Base-by-base conservation (phyloP, 768 basidiomycete species). In the Lactarius akahatsu region DNA sequence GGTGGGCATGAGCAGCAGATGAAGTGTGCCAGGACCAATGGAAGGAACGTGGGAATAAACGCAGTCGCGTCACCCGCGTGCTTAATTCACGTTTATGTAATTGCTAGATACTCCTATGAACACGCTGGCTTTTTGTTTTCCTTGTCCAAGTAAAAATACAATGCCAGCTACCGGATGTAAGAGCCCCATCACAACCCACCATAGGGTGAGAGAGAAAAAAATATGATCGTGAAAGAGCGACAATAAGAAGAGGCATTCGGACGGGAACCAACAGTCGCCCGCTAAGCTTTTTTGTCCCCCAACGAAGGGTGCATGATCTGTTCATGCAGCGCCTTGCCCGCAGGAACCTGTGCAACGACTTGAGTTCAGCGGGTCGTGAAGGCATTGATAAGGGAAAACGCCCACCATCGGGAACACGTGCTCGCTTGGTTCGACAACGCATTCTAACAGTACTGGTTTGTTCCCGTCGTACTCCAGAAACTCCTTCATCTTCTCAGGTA, bases 401-500 rank as follows among this genome's bases (percentile, higher is more conserved):
- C 50, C 26, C 65, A 92, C 92, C 92, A 94, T 94, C 8, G 93
- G 92, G 84, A 91, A 93, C 70, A 94, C 92, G 75, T 94, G 92
- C 77, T 94, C 94, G 69, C 85, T 86, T 73, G 80, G 83, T 78
- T 90, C 88, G 57, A 98, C 92, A 61, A 88, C 50, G 75, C 94
- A 96, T 78, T 99, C 97, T 82, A 99, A 80, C 69, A 99, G 77
- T 50, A 98, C 84, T 3, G 97, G 97, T 77, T 85, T 89, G 64
- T 82, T 83, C 65, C 85, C 87, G 71, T 96, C 92, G 75, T 96
- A 96, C 79, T 96, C 96, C 70, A 99, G 82, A 80, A 99, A 96
- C 82, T 98, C 95, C 81, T 95, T 95, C 96, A 99, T 98, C 83
- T 91, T 97, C 41, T 84, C 86, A 0, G 94, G 93, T 10, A 99